A percentile compares a stretch with the other conserved stretches of the same genome.
phyloP scores from a whole-genome alignment of 1,139 yeast genomes.

The Wickerhamomyces sp. region DNA sequence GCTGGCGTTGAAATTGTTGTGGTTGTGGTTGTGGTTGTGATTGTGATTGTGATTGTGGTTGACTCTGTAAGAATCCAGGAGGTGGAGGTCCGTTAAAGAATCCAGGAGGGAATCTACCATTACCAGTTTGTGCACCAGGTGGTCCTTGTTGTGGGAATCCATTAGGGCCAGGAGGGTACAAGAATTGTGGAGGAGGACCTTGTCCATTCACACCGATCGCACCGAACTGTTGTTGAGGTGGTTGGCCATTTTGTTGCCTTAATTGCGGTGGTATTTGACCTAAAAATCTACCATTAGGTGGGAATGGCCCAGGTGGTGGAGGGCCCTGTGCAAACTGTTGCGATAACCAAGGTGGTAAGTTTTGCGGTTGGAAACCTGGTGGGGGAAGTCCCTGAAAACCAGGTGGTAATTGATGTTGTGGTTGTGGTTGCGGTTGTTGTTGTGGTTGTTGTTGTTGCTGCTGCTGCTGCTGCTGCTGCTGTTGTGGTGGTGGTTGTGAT shows the following conservation, averaged over 20 bases:
- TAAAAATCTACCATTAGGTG: slow-evolving; percentile 1
- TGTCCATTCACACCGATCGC: no score
- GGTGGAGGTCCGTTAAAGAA: slow-evolving; percentile 20
- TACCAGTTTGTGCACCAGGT: slow-evolving; percentile 12
- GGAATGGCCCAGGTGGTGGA: slow-evolving; percentile 1
- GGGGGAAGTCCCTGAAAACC: slow-evolving; percentile 8
- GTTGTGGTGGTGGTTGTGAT: slow-evolving; percentile 16
- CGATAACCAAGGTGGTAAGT: slow-evolving; percentile 18
- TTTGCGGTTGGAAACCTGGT: slow-evolving; percentile 20
- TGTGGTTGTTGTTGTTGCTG: slow-evolving; percentile 11
- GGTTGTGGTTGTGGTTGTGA: slow-evolving; percentile 4
- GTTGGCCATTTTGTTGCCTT: slow-evolving; percentile 15
- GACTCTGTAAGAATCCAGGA: slow-evolving; percentile 14
- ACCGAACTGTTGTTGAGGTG: slow-evolving; percentile 7
- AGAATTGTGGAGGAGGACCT: slow-evolving; percentile 2
- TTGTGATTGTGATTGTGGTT: slow-evolving; percentile 2
- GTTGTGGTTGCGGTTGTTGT: slow-evolving; percentile 13
- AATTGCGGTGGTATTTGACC: slow-evolving; percentile 12
- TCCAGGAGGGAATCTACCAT: slow-evolving; percentile 20
- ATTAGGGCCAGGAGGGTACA: no score
- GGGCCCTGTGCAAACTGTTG: slow-evolving; percentile 13
- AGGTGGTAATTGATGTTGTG: slow-evolving; percentile 6
- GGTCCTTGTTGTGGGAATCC: slow-evolving; percentile 16
- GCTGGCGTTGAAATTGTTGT: slow-evolving; percentile 5
- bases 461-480: slow-evolving; percentile 16